Evolutionary conservation across 2,329 filamentous ascomycete genomes (phyloP), one percentile per base, ranked within the genome.

Genomic region (Cercospora sp.): DNA sequence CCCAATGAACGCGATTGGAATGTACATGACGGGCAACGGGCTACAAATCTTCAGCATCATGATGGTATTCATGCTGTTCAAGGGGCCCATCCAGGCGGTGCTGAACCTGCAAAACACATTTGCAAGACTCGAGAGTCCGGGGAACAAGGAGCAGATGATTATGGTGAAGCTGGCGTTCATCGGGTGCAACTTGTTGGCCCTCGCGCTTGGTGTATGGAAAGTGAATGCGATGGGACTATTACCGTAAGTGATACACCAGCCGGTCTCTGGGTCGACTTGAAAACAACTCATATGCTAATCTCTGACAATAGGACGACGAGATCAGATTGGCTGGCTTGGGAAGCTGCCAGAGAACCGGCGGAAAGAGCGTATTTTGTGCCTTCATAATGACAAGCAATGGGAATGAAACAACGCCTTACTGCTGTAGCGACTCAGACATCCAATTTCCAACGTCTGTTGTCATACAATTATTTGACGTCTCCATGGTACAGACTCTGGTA

Each of bases 51-150:
- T 99, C 85, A 96, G 91, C 81, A 98, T 99, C 82, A 98, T 98
- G 93, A 99, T 98, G 94, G 94, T 98, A 18, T 94, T 94, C 77
- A 98, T 97, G 91, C 90, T 97, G 57, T 99, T 99, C 86, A 98
- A 98, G 85, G 96, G 92, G 73, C 95, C 95, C 9, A 86, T 99
- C 69, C 88, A 92, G 80, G 95, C 94, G 37, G 83, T 98, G 57
- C 82, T 97, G 69, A 88, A 85, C 73, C 94, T 94, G 59, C 93
- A 95, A 78, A 87, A 90, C 77, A 92, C 91, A n/a, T 98, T 99
- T 80, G 88, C 92, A 77, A 90, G 91, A 70, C 97, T 97, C 81
- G 93, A 97, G 80, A 94, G 92, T 21, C 89, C 93, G 63, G 88
- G 87, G 37, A 97, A 92, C 74, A 87, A 86, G 71, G 83, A 82